Conservation (phyloP, 371 early-diverging fungal genomes). For the Smittium culicis region DNA sequence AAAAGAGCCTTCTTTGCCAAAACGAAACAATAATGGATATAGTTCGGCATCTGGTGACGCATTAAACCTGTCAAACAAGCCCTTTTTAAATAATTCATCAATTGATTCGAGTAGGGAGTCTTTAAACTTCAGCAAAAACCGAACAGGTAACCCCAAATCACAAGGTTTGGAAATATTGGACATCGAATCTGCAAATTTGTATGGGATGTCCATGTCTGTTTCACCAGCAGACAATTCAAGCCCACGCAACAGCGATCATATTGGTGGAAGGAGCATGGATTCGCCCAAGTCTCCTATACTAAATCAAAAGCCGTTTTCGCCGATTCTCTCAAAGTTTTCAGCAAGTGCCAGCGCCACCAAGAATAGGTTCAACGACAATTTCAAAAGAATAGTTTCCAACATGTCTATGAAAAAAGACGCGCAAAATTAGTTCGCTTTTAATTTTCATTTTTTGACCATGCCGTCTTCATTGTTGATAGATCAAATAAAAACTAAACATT, state of each 20-base stretch:
- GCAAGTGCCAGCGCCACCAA: constrained; percentile 30
- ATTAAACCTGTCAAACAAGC: neutral
- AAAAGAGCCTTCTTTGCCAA: neutral
- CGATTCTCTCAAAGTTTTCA: constrained; percentile 21
- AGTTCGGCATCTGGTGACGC: neutral
- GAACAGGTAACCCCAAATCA: neutral
- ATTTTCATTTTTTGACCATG: no score
- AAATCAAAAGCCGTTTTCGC: constrained; percentile 10
- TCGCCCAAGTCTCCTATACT: neutral
- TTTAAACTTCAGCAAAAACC: neutral
- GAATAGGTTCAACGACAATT: constrained; percentile 25
- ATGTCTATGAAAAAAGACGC: neutral
- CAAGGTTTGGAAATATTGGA: neutral
- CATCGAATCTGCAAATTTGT: neutral
- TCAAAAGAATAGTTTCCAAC: constrained; percentile 9
- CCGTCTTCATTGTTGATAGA: no score
- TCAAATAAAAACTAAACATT: no score
- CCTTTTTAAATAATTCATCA: neutral
- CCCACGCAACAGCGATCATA: neutral
- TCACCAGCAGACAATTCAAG: neutral
- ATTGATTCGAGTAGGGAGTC: neutral
- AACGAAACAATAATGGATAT: neutral
- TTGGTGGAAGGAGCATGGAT: neutral
- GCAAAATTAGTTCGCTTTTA: no score
- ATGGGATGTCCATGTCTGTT: no score